Evolutionary conservation across 176 grass and related monocot species (phyloP).

Genomic region (Leersia perrieri): DNA sequence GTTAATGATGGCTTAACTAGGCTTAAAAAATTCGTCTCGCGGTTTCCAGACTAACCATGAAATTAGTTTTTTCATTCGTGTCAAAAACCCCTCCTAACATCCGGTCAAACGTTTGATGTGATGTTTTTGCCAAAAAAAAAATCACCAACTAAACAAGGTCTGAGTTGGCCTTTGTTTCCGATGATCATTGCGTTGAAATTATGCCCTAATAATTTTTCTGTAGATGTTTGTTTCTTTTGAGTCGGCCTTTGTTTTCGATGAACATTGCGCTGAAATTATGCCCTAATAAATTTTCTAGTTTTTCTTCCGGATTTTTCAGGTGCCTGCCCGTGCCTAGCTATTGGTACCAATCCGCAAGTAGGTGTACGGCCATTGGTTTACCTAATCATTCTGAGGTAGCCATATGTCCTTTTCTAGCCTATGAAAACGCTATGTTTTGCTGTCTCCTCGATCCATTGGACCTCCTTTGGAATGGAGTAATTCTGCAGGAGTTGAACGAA

Average conservation of each 20-base stretch:
- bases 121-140: too few species aligned
- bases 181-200: too few species aligned
- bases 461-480: not conserved
- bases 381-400: not conserved
- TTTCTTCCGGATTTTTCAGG: not conserved
- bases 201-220: too few species aligned
- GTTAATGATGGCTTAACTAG: too few species aligned
- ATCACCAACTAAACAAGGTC: too few species aligned
- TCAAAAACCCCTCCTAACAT: too few species aligned
- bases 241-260: not conserved
- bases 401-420: not conserved
- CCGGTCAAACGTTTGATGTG: too few species aligned
- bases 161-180: too few species aligned
- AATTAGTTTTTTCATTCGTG: too few species aligned
- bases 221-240: not conserved
- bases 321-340: not conserved
- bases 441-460: not conserved
- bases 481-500: not conserved
- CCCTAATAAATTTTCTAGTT: not conserved
- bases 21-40: too few species aligned
- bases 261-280: not conserved
- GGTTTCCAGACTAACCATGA: too few species aligned
- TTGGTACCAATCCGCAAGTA: not conserved
- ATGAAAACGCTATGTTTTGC: not conserved
- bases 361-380: not conserved